Evolutionary conservation across 2,329 filamentous ascomycete species (phyloP).

Genomic region (Colletotrichum tabaci): DNA sequence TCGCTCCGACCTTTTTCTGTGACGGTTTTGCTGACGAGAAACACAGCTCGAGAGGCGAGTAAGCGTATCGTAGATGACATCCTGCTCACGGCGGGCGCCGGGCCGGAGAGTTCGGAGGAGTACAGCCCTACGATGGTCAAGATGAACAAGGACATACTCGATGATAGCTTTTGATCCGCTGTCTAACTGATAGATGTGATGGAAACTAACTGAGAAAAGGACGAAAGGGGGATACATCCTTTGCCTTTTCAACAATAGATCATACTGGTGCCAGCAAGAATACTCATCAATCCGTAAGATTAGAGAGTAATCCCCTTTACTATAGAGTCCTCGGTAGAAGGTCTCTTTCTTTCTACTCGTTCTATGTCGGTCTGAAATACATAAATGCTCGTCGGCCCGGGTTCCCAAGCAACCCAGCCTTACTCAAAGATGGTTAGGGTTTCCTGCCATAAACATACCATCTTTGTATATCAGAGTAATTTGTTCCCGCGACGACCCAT

Average conservation of each 20-base stretch:
- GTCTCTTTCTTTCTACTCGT: no score
- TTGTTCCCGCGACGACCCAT: no score
- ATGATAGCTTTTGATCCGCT: constrained; percentile 71
- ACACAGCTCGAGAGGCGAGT: constrained; percentile 81
- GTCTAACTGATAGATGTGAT: constrained; percentile 1
- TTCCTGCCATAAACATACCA: not conserved
- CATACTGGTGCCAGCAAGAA: not conserved
- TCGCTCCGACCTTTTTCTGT: not conserved
- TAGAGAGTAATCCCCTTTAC: not conserved
- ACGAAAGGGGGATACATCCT: no score
- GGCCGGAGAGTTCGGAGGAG: constrained; percentile 69
- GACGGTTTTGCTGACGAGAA: constrained; percentile 33
- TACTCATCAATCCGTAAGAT: not conserved
- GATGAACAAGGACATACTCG: constrained; percentile 73
- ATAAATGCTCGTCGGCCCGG: not conserved
- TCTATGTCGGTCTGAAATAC: not conserved
- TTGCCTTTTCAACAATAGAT: not conserved
- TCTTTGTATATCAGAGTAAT: not conserved
- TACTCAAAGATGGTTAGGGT: not conserved
- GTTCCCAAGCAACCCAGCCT: not conserved
- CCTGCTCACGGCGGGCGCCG: constrained; percentile 80
- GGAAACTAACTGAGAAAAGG: not conserved
- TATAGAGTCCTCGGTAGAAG: not conserved
- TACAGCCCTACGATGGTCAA: constrained; percentile 77
- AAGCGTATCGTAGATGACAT: constrained; percentile 86